phyloP scores from a whole-genome alignment of 2,329 filamentous ascomycete species.

The Amesomyces nigricolor region DNA sequence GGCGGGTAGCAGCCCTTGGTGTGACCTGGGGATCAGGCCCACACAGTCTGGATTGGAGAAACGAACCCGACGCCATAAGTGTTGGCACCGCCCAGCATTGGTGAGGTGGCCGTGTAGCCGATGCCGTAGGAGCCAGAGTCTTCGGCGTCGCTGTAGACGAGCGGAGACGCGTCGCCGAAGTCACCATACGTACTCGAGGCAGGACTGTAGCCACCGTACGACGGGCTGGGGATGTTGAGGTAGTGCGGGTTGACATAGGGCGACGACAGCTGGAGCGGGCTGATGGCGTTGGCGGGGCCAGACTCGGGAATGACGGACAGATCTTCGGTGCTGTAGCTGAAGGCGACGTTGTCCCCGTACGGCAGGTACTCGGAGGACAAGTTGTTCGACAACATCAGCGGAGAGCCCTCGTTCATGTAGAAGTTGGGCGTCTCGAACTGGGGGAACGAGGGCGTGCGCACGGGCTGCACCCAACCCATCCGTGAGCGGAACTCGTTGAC shows the following conservation, averaged over 20 bases:
- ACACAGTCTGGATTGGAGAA: constrained; percentile 57
- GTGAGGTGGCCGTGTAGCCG: constrained; percentile 41
- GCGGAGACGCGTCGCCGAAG: constrained; percentile 39
- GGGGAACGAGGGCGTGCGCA: constrained; percentile 55
- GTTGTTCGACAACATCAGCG: constrained; percentile 38
- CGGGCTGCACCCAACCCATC: constrained; percentile 61
- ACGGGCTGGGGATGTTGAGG: constrained; percentile 58
- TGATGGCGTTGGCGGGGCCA: constrained; percentile 44
- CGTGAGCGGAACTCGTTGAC: constrained; percentile 63
- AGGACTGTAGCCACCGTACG: constrained; percentile 56
- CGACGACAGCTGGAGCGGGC: constrained; percentile 52
- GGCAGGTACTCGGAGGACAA: constrained; percentile 42
- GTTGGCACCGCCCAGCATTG: constrained; percentile 42
- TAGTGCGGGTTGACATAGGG: constrained; percentile 52
- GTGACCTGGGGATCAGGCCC: constrained; percentile 45
- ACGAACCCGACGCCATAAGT: constrained; percentile 55
- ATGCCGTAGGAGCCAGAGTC: constrained; percentile 49
- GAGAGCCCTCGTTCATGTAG: constrained; percentile 39
- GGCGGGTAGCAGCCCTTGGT: constrained; percentile 37
- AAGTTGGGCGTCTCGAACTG: constrained; percentile 55
- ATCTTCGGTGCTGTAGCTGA: constrained; percentile 60
- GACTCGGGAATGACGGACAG: constrained; percentile 50
- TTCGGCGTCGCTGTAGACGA: constrained; percentile 58
- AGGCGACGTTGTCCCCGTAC: constrained; percentile 50
- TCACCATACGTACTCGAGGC: constrained; percentile 57